Percentiles rank a stretch among this genome's conserved stretches.
Evolutionary conservation across 2,329 filamentous ascomycete genomes (phyloP).

Genomic region (Aschersonia sp.): DNA sequence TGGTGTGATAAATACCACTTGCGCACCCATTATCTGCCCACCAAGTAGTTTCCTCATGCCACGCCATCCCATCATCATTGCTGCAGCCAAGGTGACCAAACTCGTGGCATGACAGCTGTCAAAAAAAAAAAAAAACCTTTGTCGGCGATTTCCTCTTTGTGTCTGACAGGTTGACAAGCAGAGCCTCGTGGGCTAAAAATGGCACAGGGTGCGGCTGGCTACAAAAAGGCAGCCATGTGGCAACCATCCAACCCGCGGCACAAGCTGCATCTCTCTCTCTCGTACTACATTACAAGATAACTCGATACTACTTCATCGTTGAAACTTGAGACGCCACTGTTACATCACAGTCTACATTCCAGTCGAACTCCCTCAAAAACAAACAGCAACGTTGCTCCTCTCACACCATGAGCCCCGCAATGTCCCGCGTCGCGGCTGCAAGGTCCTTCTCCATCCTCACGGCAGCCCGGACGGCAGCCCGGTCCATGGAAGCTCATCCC

Average conservation of each 20-base stretch:
- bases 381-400: neutral
- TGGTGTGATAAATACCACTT: constrained; percentile 3
- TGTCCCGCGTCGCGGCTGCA: constrained; percentile 14
- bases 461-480: constrained; percentile 16
- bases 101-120: too few species aligned
- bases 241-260: too few species aligned
- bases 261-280: too few species aligned
- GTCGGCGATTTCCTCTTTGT: neutral
- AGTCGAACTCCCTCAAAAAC: neutral
- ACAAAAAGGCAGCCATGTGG: neutral
- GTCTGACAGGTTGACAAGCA: neutral
- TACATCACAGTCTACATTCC: too few species aligned
- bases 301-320: too few species aligned
- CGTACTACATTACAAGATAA: too few species aligned
- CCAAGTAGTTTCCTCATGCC: neutral
- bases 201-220: neutral
- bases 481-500: constrained; percentile 20
- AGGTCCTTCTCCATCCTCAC: constrained; percentile 20
- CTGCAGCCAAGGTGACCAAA: neutral
- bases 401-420: constrained; percentile 12
- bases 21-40: constrained; percentile 2
- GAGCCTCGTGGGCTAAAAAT: neutral
- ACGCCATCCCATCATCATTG: neutral
- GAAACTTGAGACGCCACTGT: too few species aligned
- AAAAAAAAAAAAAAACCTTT: too few species aligned